Percentiles rank a stretch among this genome's conserved stretches.
Evolutionary conservation across 2,329 filamentous ascomycete genomes (phyloP).

Genomic region (Claviceps arundinis): DNA sequence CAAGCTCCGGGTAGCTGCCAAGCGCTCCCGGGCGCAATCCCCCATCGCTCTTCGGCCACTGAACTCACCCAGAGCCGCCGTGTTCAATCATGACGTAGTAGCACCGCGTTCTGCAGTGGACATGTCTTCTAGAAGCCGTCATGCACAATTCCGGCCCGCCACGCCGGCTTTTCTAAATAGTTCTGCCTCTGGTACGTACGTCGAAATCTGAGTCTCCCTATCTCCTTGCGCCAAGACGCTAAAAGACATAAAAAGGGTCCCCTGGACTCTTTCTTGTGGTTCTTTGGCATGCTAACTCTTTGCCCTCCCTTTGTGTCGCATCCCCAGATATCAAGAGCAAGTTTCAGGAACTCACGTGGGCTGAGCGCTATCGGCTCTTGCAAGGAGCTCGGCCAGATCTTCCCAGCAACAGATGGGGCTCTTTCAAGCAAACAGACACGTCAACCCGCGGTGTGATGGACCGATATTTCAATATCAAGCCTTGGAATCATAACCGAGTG

Average conservation of each 20-base stretch:
- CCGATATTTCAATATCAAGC: constrained; percentile 80
- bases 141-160: constrained; percentile 10
- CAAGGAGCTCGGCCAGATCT: constrained; percentile 25
- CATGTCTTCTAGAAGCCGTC: not conserved
- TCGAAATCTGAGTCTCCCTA: no score
- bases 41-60: constrained; percentile 16
- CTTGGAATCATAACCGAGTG: constrained; percentile 77
- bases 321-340: constrained; percentile 33
- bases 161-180: constrained; percentile 27
- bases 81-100: constrained; percentile 24
- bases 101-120: constrained; percentile 13
- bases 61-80: constrained; percentile 17
- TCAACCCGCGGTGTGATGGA: constrained; percentile 40
- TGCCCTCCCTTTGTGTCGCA: not conserved
- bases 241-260: not conserved
- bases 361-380: constrained; percentile 34
- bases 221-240: not conserved
- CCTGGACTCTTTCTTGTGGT: no score
- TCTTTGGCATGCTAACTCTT: not conserved
- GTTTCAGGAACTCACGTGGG: constrained; percentile 40
- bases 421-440: constrained; percentile 21
- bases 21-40: constrained; percentile 32
- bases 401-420: constrained; percentile 20
- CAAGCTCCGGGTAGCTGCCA: constrained; percentile 30
- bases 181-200: constrained; percentile 20